Evolutionary conservation across 225 moss, liverwort and hornwort genomes (phyloP).

Genomic region (Marchantia polymorpha): DNA sequence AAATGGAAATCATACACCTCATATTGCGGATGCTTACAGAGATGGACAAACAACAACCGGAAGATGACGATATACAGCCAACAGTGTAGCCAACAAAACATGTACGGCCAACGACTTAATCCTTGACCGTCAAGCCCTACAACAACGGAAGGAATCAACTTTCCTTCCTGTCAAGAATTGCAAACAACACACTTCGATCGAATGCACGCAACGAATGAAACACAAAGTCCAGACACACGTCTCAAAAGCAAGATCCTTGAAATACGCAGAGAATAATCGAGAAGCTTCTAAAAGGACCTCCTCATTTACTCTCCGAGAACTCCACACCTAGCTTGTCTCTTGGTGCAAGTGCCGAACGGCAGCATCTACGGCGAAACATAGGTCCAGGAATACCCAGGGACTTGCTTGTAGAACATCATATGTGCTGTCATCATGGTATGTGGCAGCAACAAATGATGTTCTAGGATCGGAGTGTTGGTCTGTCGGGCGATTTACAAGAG

Average conservation of each 20-base stretch:
- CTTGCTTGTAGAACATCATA: background rate
- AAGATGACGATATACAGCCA: too few relatives aligned
- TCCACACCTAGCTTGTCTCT: background rate
- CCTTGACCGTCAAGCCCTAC: too few relatives aligned
- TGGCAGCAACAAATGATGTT: background rate
- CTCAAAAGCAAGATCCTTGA: background rate
- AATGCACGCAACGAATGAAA: too few relatives aligned
- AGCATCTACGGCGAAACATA: background rate
- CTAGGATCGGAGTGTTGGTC: background rate
- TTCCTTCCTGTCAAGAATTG: too few relatives aligned
- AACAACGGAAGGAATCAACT: too few relatives aligned
- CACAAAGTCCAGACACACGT: background rate
- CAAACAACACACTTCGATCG: too few relatives aligned
- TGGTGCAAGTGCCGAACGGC: background rate
- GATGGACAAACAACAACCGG: background rate
- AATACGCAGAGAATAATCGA: background rate
- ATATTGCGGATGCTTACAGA: background rate
- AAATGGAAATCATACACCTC: background rate
- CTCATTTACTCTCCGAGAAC: background rate
- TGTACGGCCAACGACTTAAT: too few relatives aligned
- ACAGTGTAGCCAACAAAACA: too few relatives aligned
- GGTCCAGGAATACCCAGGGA: background rate
- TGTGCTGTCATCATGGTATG: background rate
- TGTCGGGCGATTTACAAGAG: background rate
- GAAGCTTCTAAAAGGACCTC: background rate